These are phyloP conservation scores for Beauveria brongniartii DNA, from an alignment of 2,329 filamentous ascomycete species.

Conservation along the genomic window DNA sequence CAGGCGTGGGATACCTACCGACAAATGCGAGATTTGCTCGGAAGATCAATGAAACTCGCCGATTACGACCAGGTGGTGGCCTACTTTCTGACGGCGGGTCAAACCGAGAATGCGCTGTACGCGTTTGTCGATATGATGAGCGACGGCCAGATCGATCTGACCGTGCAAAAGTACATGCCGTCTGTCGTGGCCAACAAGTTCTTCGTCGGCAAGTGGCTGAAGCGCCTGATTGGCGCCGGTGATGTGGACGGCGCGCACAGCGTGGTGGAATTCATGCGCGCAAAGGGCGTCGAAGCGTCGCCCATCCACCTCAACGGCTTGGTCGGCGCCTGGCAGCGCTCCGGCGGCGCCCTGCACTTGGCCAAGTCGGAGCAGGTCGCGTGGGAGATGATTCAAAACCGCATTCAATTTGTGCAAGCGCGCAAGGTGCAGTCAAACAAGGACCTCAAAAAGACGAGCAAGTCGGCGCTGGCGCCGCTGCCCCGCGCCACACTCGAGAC, in stretches of 20 bases:
- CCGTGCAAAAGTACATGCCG: slow-evolving; percentile 36
- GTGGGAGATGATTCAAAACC: slow-evolving; percentile 68
- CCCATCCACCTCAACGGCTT: slow-evolving; percentile 75
- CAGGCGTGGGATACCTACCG: slow-evolving; percentile 62
- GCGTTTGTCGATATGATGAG: slow-evolving; percentile 89
- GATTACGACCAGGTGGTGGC: slow-evolving; percentile 72
- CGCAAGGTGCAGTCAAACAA: slow-evolving; percentile 22
- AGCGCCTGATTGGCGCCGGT: slow-evolving; percentile 66
- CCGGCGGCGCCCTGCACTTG: slow-evolving; percentile 44
- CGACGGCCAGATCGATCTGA: slow-evolving; percentile 43
- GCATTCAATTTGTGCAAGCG: slow-evolving; percentile 53
- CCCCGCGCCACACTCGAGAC: slow-evolving; percentile 67
- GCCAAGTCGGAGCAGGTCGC: slow-evolving; percentile 59
- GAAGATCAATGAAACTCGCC: slow-evolving; percentile 53
- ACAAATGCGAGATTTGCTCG: slow-evolving; percentile 53
- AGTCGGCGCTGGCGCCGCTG: slow-evolving; percentile 19
- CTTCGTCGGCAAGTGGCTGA: slow-evolving; percentile 84
- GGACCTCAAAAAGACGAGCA: not conserved
- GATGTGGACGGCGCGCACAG: slow-evolving; percentile 62
- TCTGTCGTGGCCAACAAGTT: slow-evolving; percentile 59
- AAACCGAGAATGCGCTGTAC: slow-evolving; percentile 59
- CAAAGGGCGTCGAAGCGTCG: slow-evolving; percentile 57
- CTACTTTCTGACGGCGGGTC: slow-evolving; percentile 58
- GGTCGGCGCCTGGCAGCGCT: slow-evolving; percentile 68
- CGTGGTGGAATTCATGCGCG: slow-evolving; percentile 69